These are phyloP conservation scores for Metarhizium brunneum DNA, from an alignment of 2,329 filamentous ascomycete genomes.

Conservation along the genomic window DNA sequence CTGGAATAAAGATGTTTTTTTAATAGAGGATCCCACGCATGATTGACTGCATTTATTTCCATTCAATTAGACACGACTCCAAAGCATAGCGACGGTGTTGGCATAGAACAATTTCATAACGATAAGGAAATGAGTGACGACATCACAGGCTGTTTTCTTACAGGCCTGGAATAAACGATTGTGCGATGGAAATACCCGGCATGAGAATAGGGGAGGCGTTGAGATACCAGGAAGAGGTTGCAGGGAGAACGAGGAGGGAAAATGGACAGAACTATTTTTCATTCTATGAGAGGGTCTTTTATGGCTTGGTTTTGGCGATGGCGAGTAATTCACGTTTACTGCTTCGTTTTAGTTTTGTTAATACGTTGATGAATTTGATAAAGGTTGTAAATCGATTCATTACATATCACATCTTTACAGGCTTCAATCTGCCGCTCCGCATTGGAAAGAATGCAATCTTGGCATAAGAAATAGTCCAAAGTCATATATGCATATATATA, in stretches of 20 bases:
- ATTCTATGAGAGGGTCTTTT: not conserved
- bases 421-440: not conserved
- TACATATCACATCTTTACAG: not conserved
- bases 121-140: not conserved
- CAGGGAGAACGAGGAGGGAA: not conserved
- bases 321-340: not conserved
- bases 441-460: not conserved
- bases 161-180: conserved; percentile 1
- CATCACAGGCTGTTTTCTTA: not conserved
- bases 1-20: conserved; percentile 17
- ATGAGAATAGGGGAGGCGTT: not conserved
- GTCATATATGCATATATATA: not conserved
- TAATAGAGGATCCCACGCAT: not conserved
- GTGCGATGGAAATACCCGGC: conserved; percentile 4
- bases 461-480: not conserved
- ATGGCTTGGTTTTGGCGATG: not conserved
- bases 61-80: not conserved
- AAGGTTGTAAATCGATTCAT: not conserved
- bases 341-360: not conserved
- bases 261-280: not conserved
- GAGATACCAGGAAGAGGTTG: not conserved
- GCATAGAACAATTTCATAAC: conserved; percentile 3
- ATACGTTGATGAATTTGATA: not conserved
- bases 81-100: conserved; percentile 7
- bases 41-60: not conserved